Conservation (phyloP, 2,329 filamentous ascomycete genomes). For the Cercospora citrullina region DNA sequence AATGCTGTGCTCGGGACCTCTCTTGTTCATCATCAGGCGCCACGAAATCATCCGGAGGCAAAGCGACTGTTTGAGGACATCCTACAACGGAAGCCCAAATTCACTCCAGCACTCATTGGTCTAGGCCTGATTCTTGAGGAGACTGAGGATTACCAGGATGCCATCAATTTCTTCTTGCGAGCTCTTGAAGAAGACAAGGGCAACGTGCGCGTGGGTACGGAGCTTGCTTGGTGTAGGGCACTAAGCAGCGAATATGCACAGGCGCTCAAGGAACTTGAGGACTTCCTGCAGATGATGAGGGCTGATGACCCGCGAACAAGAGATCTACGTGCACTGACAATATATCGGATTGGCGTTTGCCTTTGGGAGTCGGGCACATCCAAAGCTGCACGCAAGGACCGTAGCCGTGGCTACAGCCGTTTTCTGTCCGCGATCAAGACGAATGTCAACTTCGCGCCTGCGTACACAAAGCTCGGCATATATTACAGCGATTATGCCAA, state of each 20-base stretch:
- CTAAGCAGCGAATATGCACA: conserved; percentile 71
- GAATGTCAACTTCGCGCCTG: conserved; percentile 82
- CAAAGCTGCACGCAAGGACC: conserved; percentile 71
- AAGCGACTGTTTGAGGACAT: conserved; percentile 82
- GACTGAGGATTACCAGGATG: conserved; percentile 81
- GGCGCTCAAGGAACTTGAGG: conserved; percentile 69
- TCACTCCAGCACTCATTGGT: conserved; percentile 80
- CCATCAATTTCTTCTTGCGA: conserved; percentile 75
- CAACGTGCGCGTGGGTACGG: conserved; percentile 78
- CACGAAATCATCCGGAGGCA: conserved; percentile 84
- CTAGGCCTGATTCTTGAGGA: conserved; percentile 91
- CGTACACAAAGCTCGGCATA: conserved; percentile 85
- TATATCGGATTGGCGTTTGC: conserved; percentile 84
- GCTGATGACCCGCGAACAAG: conserved; percentile 59
- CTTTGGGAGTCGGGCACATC: conserved; percentile 81
- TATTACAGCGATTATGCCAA: conserved; percentile 90
- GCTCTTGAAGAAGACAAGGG: conserved; percentile 70
- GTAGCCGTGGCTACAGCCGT: conserved; percentile 76
- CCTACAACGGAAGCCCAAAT: conserved; percentile 70
- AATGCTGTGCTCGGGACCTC: conserved; percentile 81
- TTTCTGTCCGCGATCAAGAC: conserved; percentile 83
- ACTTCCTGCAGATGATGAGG: conserved; percentile 66
- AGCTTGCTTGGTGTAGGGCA: conserved; percentile 90
- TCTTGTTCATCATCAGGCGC: conserved; percentile 84
- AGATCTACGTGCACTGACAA: conserved; percentile 78